Evolutionary conservation across 2,329 filamentous ascomycete species (phyloP), one percentile per base, ranked within the genome.

Genomic region (Venturia carpophila): DNA sequence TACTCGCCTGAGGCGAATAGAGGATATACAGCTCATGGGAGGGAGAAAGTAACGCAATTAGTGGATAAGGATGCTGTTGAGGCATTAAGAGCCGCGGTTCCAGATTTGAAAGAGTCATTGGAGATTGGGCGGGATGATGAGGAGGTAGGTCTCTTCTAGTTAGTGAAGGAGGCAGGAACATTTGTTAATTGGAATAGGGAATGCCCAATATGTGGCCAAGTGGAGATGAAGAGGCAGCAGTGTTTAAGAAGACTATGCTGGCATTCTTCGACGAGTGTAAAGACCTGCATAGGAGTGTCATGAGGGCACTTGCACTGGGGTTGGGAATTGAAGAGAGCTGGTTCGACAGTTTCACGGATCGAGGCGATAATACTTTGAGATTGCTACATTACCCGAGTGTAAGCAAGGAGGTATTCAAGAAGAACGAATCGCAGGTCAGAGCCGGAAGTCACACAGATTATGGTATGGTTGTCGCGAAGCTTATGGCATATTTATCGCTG

Each of bases 231-330:
- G 81, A 82, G 39, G 84, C 82, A 3, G 78, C 82, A 56, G 73
- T 78, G 2, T 95, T 95, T 79, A 87, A 85, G 70, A 71, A 79
- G n/a, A 82, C 82, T 21, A 96, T 96, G 91, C 74, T 86, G 61
- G 75, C 75, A 3, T 97, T 97, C 75, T 89, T 88, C 69, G 81
- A 81, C n/a, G 80, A 81, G 67, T 95, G 91, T 76, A 90, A 91
- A 74, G 73, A 77, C 17, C 75, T 97, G 65, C 89, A 97, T 74
- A 79, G 84, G 37, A 80, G 92, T 68, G 83, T 96, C 24, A 95
- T 96, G 91, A 81, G 88, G 5, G 90, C 91, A 10, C 90, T 96
- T 68, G 91, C 90, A 0, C 77, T 93, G n/a, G 91, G 89, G 0
- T 86, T 96, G 84, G 87, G 83, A 0, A 78, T 94, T 19, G 83